These are phyloP conservation scores for Polyplosphaeria fusca DNA, from an alignment of 495 filamentous ascomycete genomes.

Conservation along the genomic window DNA sequence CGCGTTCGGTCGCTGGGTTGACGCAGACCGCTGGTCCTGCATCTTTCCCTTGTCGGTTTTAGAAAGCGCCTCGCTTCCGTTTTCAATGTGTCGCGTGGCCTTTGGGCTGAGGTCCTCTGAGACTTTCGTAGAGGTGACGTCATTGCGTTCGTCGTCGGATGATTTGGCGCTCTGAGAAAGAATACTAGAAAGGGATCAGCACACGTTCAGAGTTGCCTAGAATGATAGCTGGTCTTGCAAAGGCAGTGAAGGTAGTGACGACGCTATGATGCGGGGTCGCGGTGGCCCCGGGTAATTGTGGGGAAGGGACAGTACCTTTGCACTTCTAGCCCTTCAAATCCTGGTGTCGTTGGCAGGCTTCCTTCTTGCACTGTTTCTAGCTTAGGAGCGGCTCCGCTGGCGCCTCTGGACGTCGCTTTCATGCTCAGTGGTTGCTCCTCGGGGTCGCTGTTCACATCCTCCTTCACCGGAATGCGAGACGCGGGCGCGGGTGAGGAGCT, in stretches of 20 bases:
- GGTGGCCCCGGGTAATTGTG: background rate
- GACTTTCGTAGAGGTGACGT: conserved; percentile 44
- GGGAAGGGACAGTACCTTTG: conserved; percentile 19
- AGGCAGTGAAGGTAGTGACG: background rate
- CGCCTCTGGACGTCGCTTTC: conserved; percentile 64
- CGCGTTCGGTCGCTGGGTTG: conserved; percentile 35
- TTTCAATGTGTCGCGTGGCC: conserved; percentile 45
- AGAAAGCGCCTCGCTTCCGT: conserved; percentile 60
- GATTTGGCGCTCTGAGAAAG: conserved; percentile 32
- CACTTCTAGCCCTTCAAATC: conserved; percentile 36
- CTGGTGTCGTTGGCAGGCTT: conserved; percentile 74
- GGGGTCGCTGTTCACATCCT: conserved; percentile 38
- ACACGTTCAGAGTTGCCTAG: background rate
- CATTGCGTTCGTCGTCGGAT: conserved; percentile 42
- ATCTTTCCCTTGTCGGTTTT: conserved; percentile 39
- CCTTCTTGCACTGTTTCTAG: conserved; percentile 93
- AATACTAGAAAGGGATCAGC: background rate
- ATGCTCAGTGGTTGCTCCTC: conserved; percentile 56
- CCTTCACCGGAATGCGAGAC: conserved; percentile 42
- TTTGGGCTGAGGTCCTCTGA: conserved; percentile 40
- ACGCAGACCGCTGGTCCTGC: conserved; percentile 27
- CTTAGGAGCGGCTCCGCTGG: conserved; percentile 62
- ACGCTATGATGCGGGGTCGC: background rate
- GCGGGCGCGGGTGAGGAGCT: conserved; percentile 49
- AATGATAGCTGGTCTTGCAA: background rate